These are phyloP conservation scores for Antrodiella citrinella DNA, from an alignment of 768 basidiomycete species.

Conservation along the genomic window DNA sequence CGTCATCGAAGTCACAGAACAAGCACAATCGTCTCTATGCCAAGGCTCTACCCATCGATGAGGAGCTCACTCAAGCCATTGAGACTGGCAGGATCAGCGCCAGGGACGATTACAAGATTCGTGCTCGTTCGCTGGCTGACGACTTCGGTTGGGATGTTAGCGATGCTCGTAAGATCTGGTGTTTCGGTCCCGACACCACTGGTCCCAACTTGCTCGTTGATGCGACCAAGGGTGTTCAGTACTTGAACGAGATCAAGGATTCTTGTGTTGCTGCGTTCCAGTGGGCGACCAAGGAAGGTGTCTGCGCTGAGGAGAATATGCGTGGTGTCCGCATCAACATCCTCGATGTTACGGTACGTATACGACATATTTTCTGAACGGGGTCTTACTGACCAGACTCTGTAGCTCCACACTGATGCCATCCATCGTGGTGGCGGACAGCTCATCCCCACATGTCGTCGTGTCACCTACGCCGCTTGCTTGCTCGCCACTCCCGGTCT, in stretches of 20 bases:
- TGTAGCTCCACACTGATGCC: constrained; percentile 91
- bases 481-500: constrained; percentile 85
- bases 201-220: constrained; percentile 97
- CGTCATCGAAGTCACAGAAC: constrained; percentile 98
- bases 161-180: constrained; percentile 99
- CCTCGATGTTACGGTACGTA: constrained; percentile 83
- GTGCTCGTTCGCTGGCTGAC: constrained; percentile 93
- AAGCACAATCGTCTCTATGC: constrained; percentile 99
- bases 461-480: constrained; percentile 93
- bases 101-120: constrained; percentile 96
- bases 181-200: constrained; percentile 97
- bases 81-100: constrained; percentile 78
- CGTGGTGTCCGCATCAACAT: constrained; percentile 96
- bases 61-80: constrained; percentile 91
- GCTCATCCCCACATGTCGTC: constrained; percentile 94
- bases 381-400: not conserved
- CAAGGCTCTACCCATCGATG: constrained; percentile 89
- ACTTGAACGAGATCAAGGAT: constrained; percentile 99
- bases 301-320: constrained; percentile 95
- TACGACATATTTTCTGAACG: not conserved
- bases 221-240: constrained; percentile 98
- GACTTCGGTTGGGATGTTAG: constrained; percentile 98
- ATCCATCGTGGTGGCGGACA: constrained; percentile 99
- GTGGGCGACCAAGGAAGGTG: constrained; percentile 99
- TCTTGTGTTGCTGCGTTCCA: constrained; percentile 99